Percentiles rank a stretch among this genome's conserved stretches.
Evolutionary conservation across 495 filamentous ascomycete species (phyloP).

Genomic region (Aspergillus leporis): DNA sequence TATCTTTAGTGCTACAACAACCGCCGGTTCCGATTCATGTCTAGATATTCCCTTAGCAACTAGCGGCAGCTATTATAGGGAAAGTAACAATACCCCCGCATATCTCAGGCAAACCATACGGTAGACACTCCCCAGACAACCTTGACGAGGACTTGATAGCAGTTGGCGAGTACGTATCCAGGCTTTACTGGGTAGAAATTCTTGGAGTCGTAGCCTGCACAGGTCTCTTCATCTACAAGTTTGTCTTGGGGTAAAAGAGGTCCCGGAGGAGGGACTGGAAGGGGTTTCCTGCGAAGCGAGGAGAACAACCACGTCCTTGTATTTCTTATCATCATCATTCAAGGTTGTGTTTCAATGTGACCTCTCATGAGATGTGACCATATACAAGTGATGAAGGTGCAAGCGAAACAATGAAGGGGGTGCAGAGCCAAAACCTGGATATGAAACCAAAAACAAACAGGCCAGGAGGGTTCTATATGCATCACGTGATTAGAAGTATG

Average conservation of each 20-base stretch:
- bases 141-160: conserved; percentile 34
- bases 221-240: conserved; percentile 22
- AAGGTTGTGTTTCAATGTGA: no score
- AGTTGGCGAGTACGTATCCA: conserved; percentile 27
- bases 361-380: background rate
- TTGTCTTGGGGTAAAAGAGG: conserved; percentile 14
- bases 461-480: no score
- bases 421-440: no score
- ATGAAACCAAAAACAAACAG: no score
- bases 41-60: conserved; percentile 1
- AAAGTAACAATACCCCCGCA: conserved; percentile 16
- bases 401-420: no score
- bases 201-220: conserved; percentile 23
- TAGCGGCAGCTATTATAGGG: background rate
- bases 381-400: no score
- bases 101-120: conserved; percentile 34
- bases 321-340: no score
- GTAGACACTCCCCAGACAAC: conserved; percentile 37
- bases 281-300: no score
- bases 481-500: no score
- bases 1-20: conserved; percentile 33
- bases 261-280: background rate
- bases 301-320: no score
- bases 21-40: conserved; percentile 22
- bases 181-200: conserved; percentile 35